Percentiles rank a stretch among this genome's conserved stretches.
phyloP scores from a whole-genome alignment of 73 alveolate species.

The Paramecium caudatum region DNA sequence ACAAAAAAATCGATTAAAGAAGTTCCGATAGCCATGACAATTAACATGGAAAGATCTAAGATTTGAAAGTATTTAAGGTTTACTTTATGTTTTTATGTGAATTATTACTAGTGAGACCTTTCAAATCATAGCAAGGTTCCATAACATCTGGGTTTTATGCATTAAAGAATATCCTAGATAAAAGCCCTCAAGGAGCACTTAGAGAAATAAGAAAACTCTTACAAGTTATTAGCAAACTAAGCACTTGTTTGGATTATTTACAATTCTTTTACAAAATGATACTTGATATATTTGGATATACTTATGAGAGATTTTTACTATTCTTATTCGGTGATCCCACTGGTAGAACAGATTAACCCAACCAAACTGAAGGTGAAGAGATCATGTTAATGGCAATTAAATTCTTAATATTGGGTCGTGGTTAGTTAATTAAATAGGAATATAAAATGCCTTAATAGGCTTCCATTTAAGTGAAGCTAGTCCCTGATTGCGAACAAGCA shows the following conservation, averaged over 20 bases:
- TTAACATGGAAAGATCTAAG: conserved; percentile 4
- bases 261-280: conserved; percentile 1
- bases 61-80: not conserved
- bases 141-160: not conserved
- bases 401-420: conserved; percentile 46
- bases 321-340: conserved; percentile 10
- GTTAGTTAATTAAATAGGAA: not conserved
- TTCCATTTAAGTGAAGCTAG: not conserved
- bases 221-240: not conserved
- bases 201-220: conserved; percentile 33
- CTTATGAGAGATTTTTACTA: conserved; percentile 36
- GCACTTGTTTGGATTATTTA: conserved; percentile 43
- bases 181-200: not conserved
- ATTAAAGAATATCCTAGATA: conserved; percentile 5
- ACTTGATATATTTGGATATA: conserved; percentile 32
- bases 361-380: conserved; percentile 56
- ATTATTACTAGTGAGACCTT: conserved; percentile 8
- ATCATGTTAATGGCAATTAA: conserved; percentile 35
- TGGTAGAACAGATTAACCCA: not conserved
- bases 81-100: conserved; percentile 63
- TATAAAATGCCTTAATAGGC: not conserved
- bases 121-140: conserved; percentile 5
- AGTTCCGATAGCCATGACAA: conserved; percentile 33
- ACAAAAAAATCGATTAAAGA: conserved; percentile 51
- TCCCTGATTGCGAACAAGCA: not conserved